These are phyloP conservation scores for Gonium pectorale DNA, from an alignment of 139 green algal species.

Conservation along the genomic window DNA sequence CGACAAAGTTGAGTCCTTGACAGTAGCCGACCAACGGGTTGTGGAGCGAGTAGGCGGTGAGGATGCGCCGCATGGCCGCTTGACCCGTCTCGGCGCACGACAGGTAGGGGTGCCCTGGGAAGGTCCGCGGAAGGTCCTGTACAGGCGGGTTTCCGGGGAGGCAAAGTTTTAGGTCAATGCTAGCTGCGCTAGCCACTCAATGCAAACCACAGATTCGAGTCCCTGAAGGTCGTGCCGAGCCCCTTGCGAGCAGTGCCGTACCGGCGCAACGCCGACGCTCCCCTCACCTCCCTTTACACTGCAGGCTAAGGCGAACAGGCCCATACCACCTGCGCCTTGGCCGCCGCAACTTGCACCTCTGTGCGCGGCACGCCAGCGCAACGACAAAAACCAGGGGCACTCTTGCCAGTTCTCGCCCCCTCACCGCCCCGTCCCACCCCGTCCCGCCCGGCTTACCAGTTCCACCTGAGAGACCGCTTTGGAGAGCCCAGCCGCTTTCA, in stretches of 20 bases:
- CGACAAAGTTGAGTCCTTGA: conserved; percentile 56
- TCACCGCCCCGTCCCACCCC: neutral
- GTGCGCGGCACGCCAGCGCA: too few species aligned
- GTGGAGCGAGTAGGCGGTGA: conserved; percentile 79
- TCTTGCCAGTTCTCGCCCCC: too few species aligned
- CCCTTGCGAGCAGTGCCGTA: neutral
- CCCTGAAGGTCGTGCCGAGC: too few species aligned
- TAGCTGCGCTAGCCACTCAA: neutral
- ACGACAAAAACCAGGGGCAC: too few species aligned
- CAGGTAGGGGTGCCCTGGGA: conserved; percentile 78
- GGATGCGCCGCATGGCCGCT: conserved; percentile 69
- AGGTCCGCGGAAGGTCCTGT: conserved; percentile 87
- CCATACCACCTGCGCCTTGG: too few species aligned
- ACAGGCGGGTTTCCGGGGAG: neutral
- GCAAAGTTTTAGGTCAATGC: neutral
- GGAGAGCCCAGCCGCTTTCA: conserved; percentile 45
- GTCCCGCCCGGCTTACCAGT: conserved; percentile 57
- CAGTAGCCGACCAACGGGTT: conserved; percentile 56
- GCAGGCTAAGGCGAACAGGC: too few species aligned
- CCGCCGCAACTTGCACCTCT: too few species aligned
- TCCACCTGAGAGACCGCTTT: conserved; percentile 74
- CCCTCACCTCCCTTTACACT: neutral
- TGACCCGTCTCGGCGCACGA: conserved; percentile 65
- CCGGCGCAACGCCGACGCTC: neutral
- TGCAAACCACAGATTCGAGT: too few species aligned